phyloP scores from a whole-genome alignment of 176 grass and related monocot genomes.

The Oropetium thomaeum region DNA sequence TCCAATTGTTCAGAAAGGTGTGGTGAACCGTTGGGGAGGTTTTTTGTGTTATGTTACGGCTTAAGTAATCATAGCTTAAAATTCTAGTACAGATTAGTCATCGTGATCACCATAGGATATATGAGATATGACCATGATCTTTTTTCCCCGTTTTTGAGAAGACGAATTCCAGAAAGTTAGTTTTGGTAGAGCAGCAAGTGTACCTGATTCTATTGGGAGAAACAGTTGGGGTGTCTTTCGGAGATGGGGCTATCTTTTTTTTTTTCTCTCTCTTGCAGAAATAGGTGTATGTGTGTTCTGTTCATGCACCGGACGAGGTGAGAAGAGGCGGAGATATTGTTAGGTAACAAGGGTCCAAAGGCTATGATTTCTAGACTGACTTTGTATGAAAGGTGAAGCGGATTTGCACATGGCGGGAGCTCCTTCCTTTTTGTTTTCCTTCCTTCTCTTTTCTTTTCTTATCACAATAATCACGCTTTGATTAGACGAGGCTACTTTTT shows the following conservation, averaged over 20 bases:
- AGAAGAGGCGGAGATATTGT: not conserved
- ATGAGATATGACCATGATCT: not conserved
- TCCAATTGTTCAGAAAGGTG: no score
- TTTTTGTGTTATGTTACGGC: no score
- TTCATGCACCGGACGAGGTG: not conserved
- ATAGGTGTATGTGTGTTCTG: not conserved
- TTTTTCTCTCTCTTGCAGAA: not conserved
- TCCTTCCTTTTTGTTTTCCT: not conserved
- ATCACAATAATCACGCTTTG: not conserved
- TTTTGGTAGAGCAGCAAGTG: not conserved
- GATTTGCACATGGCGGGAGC: conserved; percentile 6
- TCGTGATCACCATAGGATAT: no score
- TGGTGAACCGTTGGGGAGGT: no score
- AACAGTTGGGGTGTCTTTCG: conserved; percentile 31
- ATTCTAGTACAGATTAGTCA: no score
- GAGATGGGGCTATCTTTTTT: not conserved
- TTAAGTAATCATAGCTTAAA: no score
- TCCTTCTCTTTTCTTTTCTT: not conserved
- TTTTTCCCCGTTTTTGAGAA: not conserved
- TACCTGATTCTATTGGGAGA: not conserved
- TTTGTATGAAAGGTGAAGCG: conserved; percentile 25
- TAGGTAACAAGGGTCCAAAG: conserved; percentile 23
- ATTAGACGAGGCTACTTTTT: not conserved
- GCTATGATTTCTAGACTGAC: conserved; percentile 26
- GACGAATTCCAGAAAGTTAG: not conserved